Evolutionary conservation across 768 basidiomycete species (phyloP), one percentile per base, ranked within the genome.

Genomic region (Boletus tylopilopsis): DNA sequence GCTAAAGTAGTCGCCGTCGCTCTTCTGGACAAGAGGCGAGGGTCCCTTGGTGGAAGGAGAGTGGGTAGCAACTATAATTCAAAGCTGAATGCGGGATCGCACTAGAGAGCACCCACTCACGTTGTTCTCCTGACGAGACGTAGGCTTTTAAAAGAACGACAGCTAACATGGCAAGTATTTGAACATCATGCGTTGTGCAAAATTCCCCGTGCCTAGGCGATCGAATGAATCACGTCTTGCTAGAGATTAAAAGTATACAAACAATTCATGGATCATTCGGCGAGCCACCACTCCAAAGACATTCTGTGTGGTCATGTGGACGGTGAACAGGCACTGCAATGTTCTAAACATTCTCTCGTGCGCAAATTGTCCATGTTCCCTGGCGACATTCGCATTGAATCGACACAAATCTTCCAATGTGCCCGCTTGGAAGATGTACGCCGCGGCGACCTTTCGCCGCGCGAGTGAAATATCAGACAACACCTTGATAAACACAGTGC

Each of bases 131-230:
- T 8, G 55, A 42, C 6, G 45, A 52, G 12, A 45, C 6, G 12
- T 56, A 51, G 45, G 63, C 76, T 59, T 84, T 83, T 3, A 91
- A 71, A 3, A 91, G 68, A n/a, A 90, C 65, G 41, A 80, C 71
- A 0, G 87, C 74, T 4, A 90, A 52, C 80, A 93, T 90, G 0
- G 87, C 88, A 15, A 93, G 72, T 82, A 90, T 84, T 59, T 92
- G 89, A 2, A 91, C 64, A 58, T 93, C 88, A 59, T 80, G 88
- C 29, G 70, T 72, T 7, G 53, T 57, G 13, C 70, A 64, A 25
- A 78, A 68, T 49, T 78, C 72, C 4, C 55, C 49, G 30, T 79
- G 73, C 53, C 81, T 82, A 38, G 16, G 22, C 6, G 50, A 30
- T 24, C 50, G 4, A 18, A 45, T 53, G 8, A 54, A 53, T 19